These are phyloP conservation scores for Staphylotrichum tortipilum DNA, from an alignment of 495 filamentous ascomycete species.

Conservation along the genomic window DNA sequence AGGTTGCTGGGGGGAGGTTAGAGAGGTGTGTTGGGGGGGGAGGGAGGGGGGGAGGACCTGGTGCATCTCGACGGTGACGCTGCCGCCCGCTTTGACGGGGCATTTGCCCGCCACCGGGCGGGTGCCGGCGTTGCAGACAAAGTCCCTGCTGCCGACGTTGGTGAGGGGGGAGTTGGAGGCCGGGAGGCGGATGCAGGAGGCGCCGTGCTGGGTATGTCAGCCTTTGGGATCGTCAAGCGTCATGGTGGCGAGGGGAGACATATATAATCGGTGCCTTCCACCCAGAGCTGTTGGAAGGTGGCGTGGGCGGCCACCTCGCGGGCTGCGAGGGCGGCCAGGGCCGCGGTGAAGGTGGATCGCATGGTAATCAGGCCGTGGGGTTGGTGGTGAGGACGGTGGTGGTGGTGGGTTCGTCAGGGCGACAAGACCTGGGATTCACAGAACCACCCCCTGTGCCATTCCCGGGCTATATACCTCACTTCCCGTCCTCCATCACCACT, in stretches of 20 bases:
- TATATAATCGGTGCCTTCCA: conserved; percentile 43
- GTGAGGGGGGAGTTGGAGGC: conserved; percentile 40
- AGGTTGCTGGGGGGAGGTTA: conserved; percentile 28
- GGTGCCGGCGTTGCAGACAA: conserved; percentile 35
- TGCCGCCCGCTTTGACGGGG: conserved; percentile 36
- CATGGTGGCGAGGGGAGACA: conserved; percentile 15
- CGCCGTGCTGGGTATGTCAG: conserved; percentile 25
- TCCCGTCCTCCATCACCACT: neutral
- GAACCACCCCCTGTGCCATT: neutral
- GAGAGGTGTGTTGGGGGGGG: neutral
- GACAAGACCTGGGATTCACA: neutral
- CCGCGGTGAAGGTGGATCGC: conserved; percentile 31
- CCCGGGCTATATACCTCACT: neutral
- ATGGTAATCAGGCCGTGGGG: conserved; percentile 18
- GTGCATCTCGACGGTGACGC: conserved; percentile 44
- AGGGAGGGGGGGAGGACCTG: neutral
- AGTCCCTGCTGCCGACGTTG: conserved; percentile 32
- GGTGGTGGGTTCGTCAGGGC: neutral
- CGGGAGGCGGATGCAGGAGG: conserved; percentile 33
- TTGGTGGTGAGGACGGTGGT: neutral
- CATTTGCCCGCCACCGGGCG: conserved; percentile 34
- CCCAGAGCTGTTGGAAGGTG: conserved; percentile 45
- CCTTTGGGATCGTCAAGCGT: too few species aligned
- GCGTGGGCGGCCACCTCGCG: conserved; percentile 36
- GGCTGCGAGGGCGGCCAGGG: conserved; percentile 24